Evolutionary conservation across 2,329 filamentous ascomycete species (phyloP), one percentile per base, ranked within the genome.

Genomic region (Westerdykella aurantiaca): DNA sequence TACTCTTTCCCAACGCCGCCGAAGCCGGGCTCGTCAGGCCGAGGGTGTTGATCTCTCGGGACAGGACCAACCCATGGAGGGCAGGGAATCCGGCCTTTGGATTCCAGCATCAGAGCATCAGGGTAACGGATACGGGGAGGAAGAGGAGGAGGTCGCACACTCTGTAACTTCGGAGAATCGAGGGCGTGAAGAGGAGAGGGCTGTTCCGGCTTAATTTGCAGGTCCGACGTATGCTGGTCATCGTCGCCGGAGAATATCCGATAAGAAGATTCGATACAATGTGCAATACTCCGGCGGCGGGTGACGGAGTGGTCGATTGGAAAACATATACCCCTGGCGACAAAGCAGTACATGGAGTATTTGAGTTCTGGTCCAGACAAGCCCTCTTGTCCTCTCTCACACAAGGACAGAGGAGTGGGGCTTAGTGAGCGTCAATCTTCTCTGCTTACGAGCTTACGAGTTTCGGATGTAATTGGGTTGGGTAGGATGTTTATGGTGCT

Each of bases 1-100:
- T 56, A 94, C 85, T 13, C 79, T 97, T 31, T 95, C 88, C 37
- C 88, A 89, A 68, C 85, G 90, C 56, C 85, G 88, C 44, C 61
- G 61, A 42, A 65, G 63, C 84, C 78, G 77, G 48, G 72, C 72
- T 61, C 78, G 80, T 51, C 78, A 81, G 47, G 74, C 72, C 22
- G 86, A 91, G 59, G 86, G 87, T 6, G 78, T 89, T 46, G 90
- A 96, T 61, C 78, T 96, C 33, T 86, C 87, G 2, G 78, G 77
- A 38, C 91, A 96, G 71, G 90, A 96, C 63, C 79, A 79, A 38
- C 84, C 87, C 49, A 81, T 88, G 51, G 86, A 87, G 37, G 62
- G 68, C 62, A 77, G 83, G 45, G 87, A 91, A 63, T 88, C 85
- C 11, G 81, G 82, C 49, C 72, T 82, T 23, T 96, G 91, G 91